A percentile compares a stretch with the other conserved stretches of the same genome.
phyloP scores from a whole-genome alignment of 371 early-diverging fungal species.

The Massospora cicadina region DNA sequence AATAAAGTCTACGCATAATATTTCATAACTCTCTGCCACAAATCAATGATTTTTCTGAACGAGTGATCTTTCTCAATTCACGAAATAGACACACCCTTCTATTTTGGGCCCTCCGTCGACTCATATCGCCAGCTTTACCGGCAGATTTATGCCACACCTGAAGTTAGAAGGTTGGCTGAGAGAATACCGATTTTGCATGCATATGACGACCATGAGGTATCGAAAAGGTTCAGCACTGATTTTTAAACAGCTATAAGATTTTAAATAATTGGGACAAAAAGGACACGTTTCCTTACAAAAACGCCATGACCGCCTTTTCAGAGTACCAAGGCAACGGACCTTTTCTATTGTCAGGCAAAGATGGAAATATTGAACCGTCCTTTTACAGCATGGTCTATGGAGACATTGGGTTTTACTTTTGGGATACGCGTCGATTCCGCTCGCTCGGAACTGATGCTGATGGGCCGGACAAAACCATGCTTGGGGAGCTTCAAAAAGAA shows the following conservation, averaged over 20 bases:
- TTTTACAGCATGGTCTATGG: constrained; percentile 24
- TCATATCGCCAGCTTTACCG: constrained; percentile 26
- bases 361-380: constrained; percentile 12
- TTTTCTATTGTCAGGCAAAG: constrained; percentile 12
- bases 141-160: constrained; percentile 20
- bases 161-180: constrained; percentile 16
- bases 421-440: constrained; percentile 28
- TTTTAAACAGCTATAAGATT: constrained; percentile 11
- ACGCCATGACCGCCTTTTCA: constrained; percentile 21
- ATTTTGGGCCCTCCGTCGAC: constrained; percentile 18
- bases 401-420: constrained; percentile 22
- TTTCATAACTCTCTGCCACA: no score
- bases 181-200: constrained; percentile 23
- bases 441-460: constrained; percentile 15
- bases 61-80: no score
- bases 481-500: constrained; percentile 18
- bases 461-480: constrained; percentile 16
- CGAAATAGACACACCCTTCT: constrained; percentile 18
- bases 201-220: constrained; percentile 26
- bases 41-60: no score
- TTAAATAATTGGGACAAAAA: constrained; percentile 23
- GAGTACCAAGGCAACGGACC: constrained; percentile 22
- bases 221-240: neutral
- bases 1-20: no score
- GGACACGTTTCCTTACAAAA: constrained; percentile 16